Base-by-base conservation (phyloP, 306 rosid species). In the Cyamopsis tetragonoloba region DNA sequence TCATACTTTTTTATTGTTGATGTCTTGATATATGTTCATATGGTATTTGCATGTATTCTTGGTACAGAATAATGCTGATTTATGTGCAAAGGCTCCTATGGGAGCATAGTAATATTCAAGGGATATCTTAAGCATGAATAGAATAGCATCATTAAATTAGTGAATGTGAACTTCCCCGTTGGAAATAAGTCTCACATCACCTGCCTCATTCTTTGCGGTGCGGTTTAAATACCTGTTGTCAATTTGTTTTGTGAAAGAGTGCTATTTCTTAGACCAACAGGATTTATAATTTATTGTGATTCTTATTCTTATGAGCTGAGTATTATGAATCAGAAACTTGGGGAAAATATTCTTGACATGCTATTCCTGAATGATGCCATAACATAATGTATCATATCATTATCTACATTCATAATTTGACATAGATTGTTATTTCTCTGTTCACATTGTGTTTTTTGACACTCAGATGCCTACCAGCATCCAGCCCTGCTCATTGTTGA, bases 401-500 rank as follows among this genome's bases (percentile, higher is more conserved):
- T 37, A 27, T 37, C 59, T 31, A 64, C 12, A 42, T 56, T 20
- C n/a, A 3, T 49, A 48, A 38, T 9, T 58, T 49, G 63, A 53
- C 38, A 58, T 75, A 41, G 47, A 26, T 3, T 34, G n/a, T n/a
- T n/a, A n/a, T n/a, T n/a, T n/a, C n/a, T n/a, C n/a, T n/a, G n/a
- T n/a, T 80, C 26, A 73, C 60, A 34, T 64, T 74, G 66, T 43
- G 13, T 4, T n/a, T n/a, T 75, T 51, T 50, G 72, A 72, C 44
- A 55, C 51, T 78, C 91, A 93, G 99, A 95, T 74, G 62, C 86
- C 5, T 90, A 88, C 76, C 70, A 66, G 58, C 99, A 95, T 72
- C 99, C 99, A 1, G 97, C 99, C n/a, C 96, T 95, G 26, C 49
- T 95, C 9, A 93, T 95, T 56, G 99, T 95, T 5, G 99, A 95